These are phyloP conservation scores for Pythium chondricola DNA, from an alignment of 352 stramenopile species.

Conservation along the genomic window DNA sequence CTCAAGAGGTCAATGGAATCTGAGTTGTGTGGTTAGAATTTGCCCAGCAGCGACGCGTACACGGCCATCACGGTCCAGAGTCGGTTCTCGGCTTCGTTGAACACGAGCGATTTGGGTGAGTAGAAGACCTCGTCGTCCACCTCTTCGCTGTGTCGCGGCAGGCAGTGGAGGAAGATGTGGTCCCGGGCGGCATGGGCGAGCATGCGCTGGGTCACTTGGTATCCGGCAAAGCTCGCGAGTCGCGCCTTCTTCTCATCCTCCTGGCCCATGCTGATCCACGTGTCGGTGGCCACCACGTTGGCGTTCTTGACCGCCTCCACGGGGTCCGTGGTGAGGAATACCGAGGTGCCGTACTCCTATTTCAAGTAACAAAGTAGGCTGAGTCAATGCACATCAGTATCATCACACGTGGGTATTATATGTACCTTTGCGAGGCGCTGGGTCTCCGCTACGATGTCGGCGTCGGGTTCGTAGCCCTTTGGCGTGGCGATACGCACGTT, in stretches of 20 bases:
- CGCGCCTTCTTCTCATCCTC: slow-evolving; percentile 92
- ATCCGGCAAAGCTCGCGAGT: slow-evolving; percentile 93
- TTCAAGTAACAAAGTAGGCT: neutral
- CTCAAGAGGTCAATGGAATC: too few relatives aligned
- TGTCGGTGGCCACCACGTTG: slow-evolving; percentile 96
- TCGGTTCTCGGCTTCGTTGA: slow-evolving; percentile 97
- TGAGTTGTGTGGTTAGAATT: too few relatives aligned
- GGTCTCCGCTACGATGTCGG: slow-evolving; percentile 87
- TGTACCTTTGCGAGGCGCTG: slow-evolving; percentile 67
- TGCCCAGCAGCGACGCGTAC: slow-evolving; percentile 60
- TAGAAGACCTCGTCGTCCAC: slow-evolving; percentile 97
- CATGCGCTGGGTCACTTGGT: slow-evolving; percentile 92
- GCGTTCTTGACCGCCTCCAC: slow-evolving; percentile 90
- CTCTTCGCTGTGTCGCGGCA: slow-evolving; percentile 96
- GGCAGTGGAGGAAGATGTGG: slow-evolving; percentile 97
- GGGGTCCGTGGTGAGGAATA: slow-evolving; percentile 86
- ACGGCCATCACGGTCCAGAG: slow-evolving; percentile 99
- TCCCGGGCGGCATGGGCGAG: slow-evolving; percentile 86
- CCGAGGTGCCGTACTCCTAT: slow-evolving; percentile 46
- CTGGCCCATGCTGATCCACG: slow-evolving; percentile 95
- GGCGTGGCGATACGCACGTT: slow-evolving; percentile 96
- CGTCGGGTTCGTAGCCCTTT: slow-evolving; percentile 88
- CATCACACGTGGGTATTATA: neutral
- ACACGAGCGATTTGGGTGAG: slow-evolving; percentile 92
- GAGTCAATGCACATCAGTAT: neutral